Percentiles rank a stretch among this genome's conserved stretches.
phyloP scores from a whole-genome alignment of 2,329 filamentous ascomycete genomes.

The Apiospora kogelbergensis region DNA sequence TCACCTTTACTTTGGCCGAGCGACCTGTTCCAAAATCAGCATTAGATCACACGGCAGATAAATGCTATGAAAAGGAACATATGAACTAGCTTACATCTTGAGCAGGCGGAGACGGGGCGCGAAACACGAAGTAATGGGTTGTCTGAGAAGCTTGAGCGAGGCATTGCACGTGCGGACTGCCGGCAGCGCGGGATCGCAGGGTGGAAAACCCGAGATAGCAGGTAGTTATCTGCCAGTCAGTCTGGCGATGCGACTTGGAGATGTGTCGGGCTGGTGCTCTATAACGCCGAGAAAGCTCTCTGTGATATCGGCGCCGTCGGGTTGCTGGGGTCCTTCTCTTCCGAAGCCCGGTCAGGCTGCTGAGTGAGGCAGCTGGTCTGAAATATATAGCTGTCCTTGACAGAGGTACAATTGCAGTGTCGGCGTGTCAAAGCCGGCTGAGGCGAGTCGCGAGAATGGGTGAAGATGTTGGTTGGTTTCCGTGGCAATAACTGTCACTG shows the following conservation, averaged over 20 bases:
- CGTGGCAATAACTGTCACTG: neutral
- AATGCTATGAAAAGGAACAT: neutral
- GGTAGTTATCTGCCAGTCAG: no score
- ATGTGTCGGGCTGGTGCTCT: neutral
- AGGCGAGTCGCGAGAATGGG: neutral
- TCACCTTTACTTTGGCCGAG: conserved; percentile 86
- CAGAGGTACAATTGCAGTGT: neutral
- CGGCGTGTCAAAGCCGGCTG: neutral
- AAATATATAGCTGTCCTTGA: no score
- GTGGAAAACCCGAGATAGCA: neutral
- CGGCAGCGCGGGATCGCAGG: neutral
- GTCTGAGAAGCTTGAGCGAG: conserved; percentile 41
- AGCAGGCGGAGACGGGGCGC: conserved; percentile 76
- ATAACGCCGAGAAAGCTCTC: neutral
- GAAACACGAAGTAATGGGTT: conserved; percentile 70
- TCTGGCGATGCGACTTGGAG: neutral
- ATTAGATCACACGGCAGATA: neutral
- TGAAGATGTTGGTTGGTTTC: neutral
- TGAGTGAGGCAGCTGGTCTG: neutral
- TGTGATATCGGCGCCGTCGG: neutral
- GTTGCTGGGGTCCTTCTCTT: neutral
- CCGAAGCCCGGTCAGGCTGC: neutral
- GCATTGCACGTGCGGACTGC: conserved; percentile 27
- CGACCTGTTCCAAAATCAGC: conserved; percentile 53
- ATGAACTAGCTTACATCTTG: conserved; percentile 57